These are phyloP conservation scores for Blastobotrys niveus DNA, from an alignment of 1,139 yeast genomes.

Conservation along the genomic window DNA sequence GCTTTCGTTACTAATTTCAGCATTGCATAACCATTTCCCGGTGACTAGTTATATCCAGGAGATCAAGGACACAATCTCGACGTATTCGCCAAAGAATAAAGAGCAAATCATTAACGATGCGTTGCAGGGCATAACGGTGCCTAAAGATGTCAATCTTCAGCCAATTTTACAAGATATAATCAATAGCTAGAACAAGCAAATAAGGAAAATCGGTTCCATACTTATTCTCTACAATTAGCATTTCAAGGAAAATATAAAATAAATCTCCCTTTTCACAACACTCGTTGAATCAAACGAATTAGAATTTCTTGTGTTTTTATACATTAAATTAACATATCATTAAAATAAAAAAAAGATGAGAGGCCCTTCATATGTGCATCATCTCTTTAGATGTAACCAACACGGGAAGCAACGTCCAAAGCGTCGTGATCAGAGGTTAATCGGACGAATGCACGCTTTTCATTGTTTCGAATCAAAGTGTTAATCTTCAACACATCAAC, in stretches of 20 bases:
- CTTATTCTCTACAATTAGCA: too few relatives aligned
- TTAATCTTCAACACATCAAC: constrained; percentile 91
- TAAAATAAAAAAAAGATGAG: not conserved
- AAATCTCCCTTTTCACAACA: not conserved
- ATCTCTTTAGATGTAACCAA: constrained; percentile 79
- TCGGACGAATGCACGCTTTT: constrained; percentile 99
- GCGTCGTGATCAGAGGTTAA: constrained; percentile 99
- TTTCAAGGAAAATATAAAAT: not conserved
- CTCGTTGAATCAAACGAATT: not conserved
- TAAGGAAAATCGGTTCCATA: not conserved
- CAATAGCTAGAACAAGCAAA: too few relatives aligned
- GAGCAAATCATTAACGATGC: constrained; percentile 26
- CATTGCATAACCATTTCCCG: constrained; percentile 24
- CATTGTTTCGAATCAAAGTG: constrained; percentile 96
- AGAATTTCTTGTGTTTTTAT: not conserved
- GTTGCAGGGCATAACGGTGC: constrained; percentile 25
- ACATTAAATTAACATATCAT: not conserved
- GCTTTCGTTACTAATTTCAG: constrained; percentile 25
- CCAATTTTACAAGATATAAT: constrained; percentile 26
- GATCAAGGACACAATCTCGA: constrained; percentile 21
- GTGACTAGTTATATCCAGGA: constrained; percentile 25
- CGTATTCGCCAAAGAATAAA: constrained; percentile 13
- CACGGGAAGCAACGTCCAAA: constrained; percentile 99
- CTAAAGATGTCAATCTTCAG: constrained; percentile 27
- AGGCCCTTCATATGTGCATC: not conserved